A percentile compares a stretch with the other conserved stretches of the same genome.
Conservation (phyloP, 495 filamentous ascomycete species). For the Neurospora discreta region DNA sequence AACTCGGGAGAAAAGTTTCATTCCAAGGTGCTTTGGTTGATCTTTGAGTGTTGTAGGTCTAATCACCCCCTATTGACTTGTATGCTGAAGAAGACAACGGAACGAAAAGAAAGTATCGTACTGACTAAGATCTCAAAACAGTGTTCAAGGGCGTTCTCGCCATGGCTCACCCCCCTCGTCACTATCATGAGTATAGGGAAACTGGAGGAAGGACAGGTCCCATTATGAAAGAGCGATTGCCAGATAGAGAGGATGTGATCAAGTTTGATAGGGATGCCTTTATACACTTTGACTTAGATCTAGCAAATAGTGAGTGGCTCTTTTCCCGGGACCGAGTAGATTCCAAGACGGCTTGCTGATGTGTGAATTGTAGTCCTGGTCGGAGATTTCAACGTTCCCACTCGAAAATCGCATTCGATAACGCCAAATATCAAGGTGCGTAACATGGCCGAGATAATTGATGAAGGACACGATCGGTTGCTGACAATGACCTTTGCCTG, state of each 20-base stretch:
- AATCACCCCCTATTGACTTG: neutral
- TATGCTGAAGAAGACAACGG: neutral
- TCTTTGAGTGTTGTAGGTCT: neutral
- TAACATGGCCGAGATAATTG: neutral
- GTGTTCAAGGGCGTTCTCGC: neutral
- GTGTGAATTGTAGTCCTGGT: neutral
- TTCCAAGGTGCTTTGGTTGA: neutral
- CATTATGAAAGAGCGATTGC: neutral
- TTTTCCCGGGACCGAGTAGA: neutral
- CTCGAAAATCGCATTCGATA: neutral
- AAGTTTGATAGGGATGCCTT: neutral
- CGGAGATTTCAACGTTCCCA: neutral
- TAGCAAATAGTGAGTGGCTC: neutral
- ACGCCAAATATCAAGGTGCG: neutral
- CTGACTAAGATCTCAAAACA: neutral
- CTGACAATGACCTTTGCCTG: neutral
- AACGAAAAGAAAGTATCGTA: neutral
- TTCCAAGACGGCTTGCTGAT: neutral
- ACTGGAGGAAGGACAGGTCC: neutral
- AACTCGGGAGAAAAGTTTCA: neutral
- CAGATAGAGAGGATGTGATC: neutral
- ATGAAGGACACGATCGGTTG: neutral
- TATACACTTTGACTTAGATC: neutral
- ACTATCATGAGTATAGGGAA: neutral
- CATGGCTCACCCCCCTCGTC: neutral